Base-by-base conservation (phyloP, 345 rosid genomes). In the Crucihimalaya himalaica region DNA sequence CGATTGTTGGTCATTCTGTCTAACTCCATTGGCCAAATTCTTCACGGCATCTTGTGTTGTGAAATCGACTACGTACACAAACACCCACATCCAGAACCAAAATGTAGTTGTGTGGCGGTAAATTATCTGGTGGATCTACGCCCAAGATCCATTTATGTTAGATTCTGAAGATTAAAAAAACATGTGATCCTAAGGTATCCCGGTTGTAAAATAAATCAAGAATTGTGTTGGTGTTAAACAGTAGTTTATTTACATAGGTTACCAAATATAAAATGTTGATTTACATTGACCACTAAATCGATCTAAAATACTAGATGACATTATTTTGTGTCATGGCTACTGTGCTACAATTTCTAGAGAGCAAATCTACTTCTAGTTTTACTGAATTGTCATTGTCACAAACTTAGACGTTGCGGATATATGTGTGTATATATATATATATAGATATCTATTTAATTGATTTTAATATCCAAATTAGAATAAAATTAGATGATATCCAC, bases 1-100 rank as follows among this genome's bases (percentile, higher is more conserved):
- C 47, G 32, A 52, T 25, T 52, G 27, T 63, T 42, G 63, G 54
- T 63, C 54, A 51, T 72, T 42, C 62, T 50, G 23, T 35, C 54
- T 39, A 63, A 72, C 54, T 60, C 59, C 25, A 52, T 14, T 63
- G 19, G 55, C 34, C 64, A 73, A 55, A 63, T 11, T 73, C 27
- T 72, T 53, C 34, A 72, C 77, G 70, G 43, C 45, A 34, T 58
- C 61, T 31, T 58, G 45, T 58, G 43, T 34, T 18, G 28, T 19
- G 63, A 58, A 58, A 16, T 58, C 63, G 63, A 28, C 16, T 32
- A 20, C 19, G 51, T 14, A 54, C 20, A 39, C 52, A 37, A 68
- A 54, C 42, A 40, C 20, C 28, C 2, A 11, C n/a, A 15, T 51
- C 25, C 27, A 9, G 35, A 34, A 51, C 34, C 21, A 50, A 66